Base-by-base conservation (phyloP, 2,329 filamentous ascomycete genomes). In the Alternaria longipes region DNA sequence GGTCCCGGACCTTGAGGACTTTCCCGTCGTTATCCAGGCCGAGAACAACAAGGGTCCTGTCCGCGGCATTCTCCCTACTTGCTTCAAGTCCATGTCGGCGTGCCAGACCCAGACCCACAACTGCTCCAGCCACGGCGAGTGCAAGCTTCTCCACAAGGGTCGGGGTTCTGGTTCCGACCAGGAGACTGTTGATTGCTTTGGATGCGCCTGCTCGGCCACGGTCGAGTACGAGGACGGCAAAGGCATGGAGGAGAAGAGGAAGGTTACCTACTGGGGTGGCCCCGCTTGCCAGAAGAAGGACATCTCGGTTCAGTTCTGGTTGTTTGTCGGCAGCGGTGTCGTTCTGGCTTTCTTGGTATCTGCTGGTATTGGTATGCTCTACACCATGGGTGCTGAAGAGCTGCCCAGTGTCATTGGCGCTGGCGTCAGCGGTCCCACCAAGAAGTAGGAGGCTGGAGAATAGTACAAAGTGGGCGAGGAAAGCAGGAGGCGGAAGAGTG, bases 381-480 rank as follows among this genome's bases (percentile, higher is more conserved):
- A 90, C 79, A 89, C 84, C 64, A 91, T 98, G 73, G 95, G 94
- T 34, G 87, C 91, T 77, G 89, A 97, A 82, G 91, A 93, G 80
- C 84, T 98, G 66, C 95, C 95, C 0, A 93, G 93, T 70, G 94
- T 99, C 8, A 94, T 99, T 78, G 93, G 93, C n/a, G 95, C 95
- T 49, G 95, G 95, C 65, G 94, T 99, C 38, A 91, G 90, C 66
- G 87, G 89, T 60, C 85, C 89, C 52, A 68, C 74, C 26, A 77
- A 75, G 59, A 81, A 83, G 70, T 84, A 75, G 64, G 14, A 16
- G 7, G 5, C 24, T 8, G 16, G 2, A 20, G 30, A 0, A 26
- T 50, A 83, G 69, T 83, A 74, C 64, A 11, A 18, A 18, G 20
- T 24, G 22, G 16, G 4, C 20, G 22, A 34, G 40, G 18, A 8